These are phyloP conservation scores for Amanita rubescens DNA, from an alignment of 768 basidiomycete genomes.

Conservation along the genomic window DNA sequence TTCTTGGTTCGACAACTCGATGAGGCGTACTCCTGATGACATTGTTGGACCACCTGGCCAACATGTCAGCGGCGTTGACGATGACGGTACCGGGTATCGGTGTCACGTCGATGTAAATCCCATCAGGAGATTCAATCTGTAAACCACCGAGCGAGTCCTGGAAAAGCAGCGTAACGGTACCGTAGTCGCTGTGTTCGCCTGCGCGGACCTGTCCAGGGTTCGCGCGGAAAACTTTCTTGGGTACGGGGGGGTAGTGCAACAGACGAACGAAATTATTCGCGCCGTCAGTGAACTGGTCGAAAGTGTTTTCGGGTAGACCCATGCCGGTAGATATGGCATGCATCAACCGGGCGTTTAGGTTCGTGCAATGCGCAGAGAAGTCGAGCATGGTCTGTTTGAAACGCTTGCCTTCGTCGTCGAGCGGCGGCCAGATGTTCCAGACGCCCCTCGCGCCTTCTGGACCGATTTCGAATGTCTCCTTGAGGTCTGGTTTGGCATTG, in stretches of 20 bases:
- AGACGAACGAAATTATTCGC: slow-evolving; percentile 79
- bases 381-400: slow-evolving; percentile 70
- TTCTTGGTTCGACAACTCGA: slow-evolving; percentile 74
- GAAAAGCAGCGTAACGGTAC: slow-evolving; percentile 75
- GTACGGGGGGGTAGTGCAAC: slow-evolving; percentile 76
- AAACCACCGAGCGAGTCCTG: slow-evolving; percentile 64
- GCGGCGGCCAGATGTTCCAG: slow-evolving; percentile 78
- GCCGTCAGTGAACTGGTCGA: slow-evolving; percentile 67
- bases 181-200: slow-evolving; percentile 81
- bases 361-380: slow-evolving; percentile 77
- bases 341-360: slow-evolving; percentile 72
- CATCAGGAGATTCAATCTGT: slow-evolving; percentile 72
- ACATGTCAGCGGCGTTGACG: slow-evolving; percentile 74
- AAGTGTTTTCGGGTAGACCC: slow-evolving; percentile 63
- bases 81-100: slow-evolving; percentile 83
- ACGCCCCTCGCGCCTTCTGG: slow-evolving; percentile 72
- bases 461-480: slow-evolving; percentile 88
- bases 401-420: slow-evolving; percentile 37
- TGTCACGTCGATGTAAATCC: slow-evolving; percentile 45
- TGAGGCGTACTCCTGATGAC: slow-evolving; percentile 74
- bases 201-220: slow-evolving; percentile 70
- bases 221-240: slow-evolving; percentile 43
- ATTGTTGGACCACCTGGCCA: slow-evolving; percentile 82
- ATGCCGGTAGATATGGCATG: slow-evolving; percentile 80
- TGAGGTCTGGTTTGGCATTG: slow-evolving; percentile 70